These are phyloP conservation scores for Epichloe sibirici DNA, from an alignment of 2,329 filamentous ascomycete genomes.

Conservation along the genomic window DNA sequence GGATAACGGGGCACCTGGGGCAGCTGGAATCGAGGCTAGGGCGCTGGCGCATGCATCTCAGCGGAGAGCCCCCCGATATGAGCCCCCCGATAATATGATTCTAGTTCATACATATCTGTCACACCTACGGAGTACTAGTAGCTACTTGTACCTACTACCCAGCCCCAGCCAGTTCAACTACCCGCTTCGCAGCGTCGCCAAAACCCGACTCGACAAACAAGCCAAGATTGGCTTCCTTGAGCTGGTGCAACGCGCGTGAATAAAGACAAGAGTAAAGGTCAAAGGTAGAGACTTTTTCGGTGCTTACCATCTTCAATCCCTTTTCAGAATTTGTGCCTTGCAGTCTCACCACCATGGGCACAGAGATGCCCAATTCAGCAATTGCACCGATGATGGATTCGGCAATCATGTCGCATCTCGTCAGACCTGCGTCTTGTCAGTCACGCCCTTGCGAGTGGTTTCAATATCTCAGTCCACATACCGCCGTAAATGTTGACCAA, in stretches of 20 bases:
- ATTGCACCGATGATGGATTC: constrained; percentile 33
- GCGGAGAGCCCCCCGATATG: too few relatives aligned
- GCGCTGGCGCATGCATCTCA: too few relatives aligned
- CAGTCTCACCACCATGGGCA: constrained; percentile 33
- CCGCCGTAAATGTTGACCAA: constrained; percentile 45
- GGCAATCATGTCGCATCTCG: constrained; percentile 38
- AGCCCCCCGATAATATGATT: too few relatives aligned
- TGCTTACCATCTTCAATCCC: constrained; percentile 27
- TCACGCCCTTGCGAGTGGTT: background rate
- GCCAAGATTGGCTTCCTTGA: constrained; percentile 22
- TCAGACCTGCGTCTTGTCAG: constrained; percentile 25
- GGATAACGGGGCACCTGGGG: too few relatives aligned
- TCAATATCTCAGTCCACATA: constrained; percentile 7
- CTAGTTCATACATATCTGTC: too few relatives aligned
- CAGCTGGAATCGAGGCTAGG: too few relatives aligned
- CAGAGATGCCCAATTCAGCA: constrained; percentile 22
- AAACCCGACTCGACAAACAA: constrained; percentile 28
- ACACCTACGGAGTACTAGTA: too few relatives aligned
- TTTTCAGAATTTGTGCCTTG: constrained; percentile 34
- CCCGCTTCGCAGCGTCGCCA: constrained; percentile 21
- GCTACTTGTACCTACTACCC: too few relatives aligned
- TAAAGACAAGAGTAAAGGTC: too few relatives aligned
- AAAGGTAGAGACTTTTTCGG: too few relatives aligned
- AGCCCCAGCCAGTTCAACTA: constrained; percentile 17
- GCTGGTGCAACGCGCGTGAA: constrained; percentile 12